Base-by-base conservation (phyloP, 352 stramenopile genomes). In the Phytopythium montanum region DNA sequence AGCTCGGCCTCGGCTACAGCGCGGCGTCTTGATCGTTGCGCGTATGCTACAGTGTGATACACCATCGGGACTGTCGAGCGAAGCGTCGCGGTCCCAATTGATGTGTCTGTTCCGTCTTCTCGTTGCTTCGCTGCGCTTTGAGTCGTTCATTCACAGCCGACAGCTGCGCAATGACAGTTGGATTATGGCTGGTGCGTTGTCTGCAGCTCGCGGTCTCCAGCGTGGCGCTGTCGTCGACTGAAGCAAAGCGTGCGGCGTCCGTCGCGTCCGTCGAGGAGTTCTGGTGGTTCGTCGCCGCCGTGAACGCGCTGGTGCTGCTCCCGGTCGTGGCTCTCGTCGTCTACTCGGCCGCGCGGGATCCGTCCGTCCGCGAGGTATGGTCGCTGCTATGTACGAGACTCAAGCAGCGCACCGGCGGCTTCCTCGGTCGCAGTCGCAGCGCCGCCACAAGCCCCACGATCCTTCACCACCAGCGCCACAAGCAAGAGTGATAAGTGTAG, bases 1-100 rank as follows among this genome's bases (percentile, higher is more conserved):
- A 87, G 53, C 75, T 90, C 52, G 69, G 67, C 31, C 69, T 81
- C 25, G 80, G 80, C 64, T 88, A 88, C 62, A 87, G 70, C 63
- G 50, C 19, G 1, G 31, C 19, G 31, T 45, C 31, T 5, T 42
- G 10, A 44, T 14, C 16, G 38, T 23, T 44, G 18, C 18, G 21
- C 31, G 16, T 3, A 21, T 14, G 36, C n/a, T n/a, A n/a, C n/a
- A n/a, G 5, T 21, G 44, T 31, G 31, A 50, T 50, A 31, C 19
- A 44, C 38, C 16, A 29, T 50, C 18, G 13, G 5, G n/a, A 29
- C 1, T 5, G 4, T 12, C 42, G 8, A 9, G 18, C 44, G 44
- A 50, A 50, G 44, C 44, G 44, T 50, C 44, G 44, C 25, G 21
- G 44, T 28, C 14, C 19, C 21, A 19, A n/a, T n/a, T n/a, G n/a